These are phyloP conservation scores for Cyclotella sp. DNA, from an alignment of 108 stramenopile species.

Conservation along the genomic window DNA sequence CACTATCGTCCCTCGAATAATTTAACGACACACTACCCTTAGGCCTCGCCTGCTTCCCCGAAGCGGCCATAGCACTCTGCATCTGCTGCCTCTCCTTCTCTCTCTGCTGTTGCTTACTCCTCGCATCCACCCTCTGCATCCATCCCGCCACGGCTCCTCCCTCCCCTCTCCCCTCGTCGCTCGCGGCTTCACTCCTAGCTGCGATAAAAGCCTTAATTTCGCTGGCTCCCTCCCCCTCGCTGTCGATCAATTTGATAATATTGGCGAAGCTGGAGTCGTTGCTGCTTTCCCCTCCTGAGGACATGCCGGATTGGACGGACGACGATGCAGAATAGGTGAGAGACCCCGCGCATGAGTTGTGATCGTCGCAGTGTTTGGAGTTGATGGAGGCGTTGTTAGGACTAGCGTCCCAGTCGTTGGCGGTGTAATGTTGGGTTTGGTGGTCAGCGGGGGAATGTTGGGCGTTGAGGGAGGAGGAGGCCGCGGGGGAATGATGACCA, in stretches of 20 bases:
- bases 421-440: conserved; percentile 26
- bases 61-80: conserved; percentile 12
- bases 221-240: conserved; percentile 34
- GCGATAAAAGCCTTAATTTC: conserved; percentile 45
- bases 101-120: conserved; percentile 25
- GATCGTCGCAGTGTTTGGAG: conserved; percentile 31
- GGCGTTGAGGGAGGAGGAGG: conserved; percentile 8
- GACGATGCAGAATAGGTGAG: conserved; percentile 50
- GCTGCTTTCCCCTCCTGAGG: conserved; percentile 35
- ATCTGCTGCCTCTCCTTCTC: conserved; percentile 22
- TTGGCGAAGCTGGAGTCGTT: conserved; percentile 49
- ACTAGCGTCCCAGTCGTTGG: conserved; percentile 32
- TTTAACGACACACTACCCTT: conserved; percentile 24
- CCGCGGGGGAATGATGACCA: conserved; percentile 40
- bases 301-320: conserved; percentile 33
- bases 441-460: not conserved
- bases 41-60: conserved; percentile 2
- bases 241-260: conserved; percentile 51
- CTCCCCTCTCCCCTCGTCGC: conserved; percentile 1
- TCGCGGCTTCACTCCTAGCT: conserved; percentile 23
- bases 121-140: conserved; percentile 46
- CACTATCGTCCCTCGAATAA: conserved; percentile 40
- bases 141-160: conserved; percentile 46
- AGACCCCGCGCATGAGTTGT: conserved; percentile 47
- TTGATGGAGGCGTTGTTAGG: conserved; percentile 9